Percentiles rank a stretch among this genome's conserved stretches.
These are phyloP conservation scores for Beauveria medogensis DNA, from an alignment of 2,329 filamentous ascomycete genomes.

Conservation along the genomic window DNA sequence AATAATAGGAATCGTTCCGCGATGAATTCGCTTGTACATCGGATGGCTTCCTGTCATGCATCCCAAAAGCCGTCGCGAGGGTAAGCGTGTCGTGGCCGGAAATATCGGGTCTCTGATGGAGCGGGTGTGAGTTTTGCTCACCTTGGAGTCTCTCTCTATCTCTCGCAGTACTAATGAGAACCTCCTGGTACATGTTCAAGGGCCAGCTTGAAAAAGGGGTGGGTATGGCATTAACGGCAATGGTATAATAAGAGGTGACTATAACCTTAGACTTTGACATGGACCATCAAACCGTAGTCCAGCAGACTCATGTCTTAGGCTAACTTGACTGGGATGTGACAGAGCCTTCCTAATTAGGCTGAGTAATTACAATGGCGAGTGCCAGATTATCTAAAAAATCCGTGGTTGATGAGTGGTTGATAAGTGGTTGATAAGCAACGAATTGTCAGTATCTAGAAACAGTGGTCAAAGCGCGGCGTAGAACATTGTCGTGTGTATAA, in stretches of 20 bases:
- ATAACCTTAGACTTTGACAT: background rate
- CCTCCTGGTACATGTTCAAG: background rate
- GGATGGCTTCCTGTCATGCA: background rate
- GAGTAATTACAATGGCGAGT: too few species aligned
- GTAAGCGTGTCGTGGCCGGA: background rate
- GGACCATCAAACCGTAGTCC: background rate
- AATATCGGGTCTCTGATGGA: background rate
- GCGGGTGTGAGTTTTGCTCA: background rate
- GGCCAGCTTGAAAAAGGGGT: background rate
- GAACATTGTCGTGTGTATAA: too few species aligned
- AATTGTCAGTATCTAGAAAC: too few species aligned
- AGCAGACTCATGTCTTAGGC: background rate
- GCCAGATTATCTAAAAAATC: too few species aligned
- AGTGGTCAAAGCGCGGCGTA: too few species aligned
- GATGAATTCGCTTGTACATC: background rate
- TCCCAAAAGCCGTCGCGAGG: background rate
- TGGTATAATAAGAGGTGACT: background rate
- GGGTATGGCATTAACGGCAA: background rate
- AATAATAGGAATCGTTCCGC: background rate
- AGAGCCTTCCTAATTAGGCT: too few species aligned
- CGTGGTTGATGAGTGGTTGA: too few species aligned
- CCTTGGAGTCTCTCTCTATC: background rate
- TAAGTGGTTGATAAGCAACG: too few species aligned
- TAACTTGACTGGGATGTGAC: background rate
- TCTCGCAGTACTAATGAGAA: background rate